Percentiles rank a stretch among this genome's conserved stretches.
Evolutionary conservation across 352 stramenopile genomes (phyloP).

Genomic region (Pythium oligandrum): DNA sequence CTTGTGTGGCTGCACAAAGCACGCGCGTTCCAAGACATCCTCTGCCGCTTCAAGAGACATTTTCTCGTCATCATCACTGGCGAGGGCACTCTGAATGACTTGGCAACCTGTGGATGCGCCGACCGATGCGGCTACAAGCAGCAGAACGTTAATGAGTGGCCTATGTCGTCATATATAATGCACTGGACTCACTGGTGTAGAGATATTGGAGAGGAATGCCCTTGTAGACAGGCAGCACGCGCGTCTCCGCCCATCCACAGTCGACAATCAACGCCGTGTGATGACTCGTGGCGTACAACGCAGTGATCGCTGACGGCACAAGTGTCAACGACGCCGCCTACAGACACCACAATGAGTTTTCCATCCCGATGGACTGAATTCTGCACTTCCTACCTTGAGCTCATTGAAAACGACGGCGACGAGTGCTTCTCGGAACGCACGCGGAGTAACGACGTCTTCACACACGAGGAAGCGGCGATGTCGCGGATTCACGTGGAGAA

Average conservation of each 20-base stretch:
- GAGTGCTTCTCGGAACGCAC: constrained; percentile 56
- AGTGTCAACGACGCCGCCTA: constrained; percentile 55
- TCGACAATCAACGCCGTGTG: constrained; percentile 78
- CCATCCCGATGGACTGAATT: neutral
- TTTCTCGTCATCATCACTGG: neutral
- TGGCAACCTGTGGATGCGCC: constrained; percentile 16
- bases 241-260: constrained; percentile 69
- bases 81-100: constrained; percentile 14
- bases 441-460: constrained; percentile 68
- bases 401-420: constrained; percentile 55
- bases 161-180: too few species aligned
- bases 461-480: constrained; percentile 73
- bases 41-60: constrained; percentile 17
- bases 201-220: constrained; percentile 68
- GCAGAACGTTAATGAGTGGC: too few species aligned
- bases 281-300: constrained; percentile 68
- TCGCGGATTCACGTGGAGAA: constrained; percentile 67
- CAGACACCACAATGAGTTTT: neutral
- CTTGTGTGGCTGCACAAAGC: constrained; percentile 54
- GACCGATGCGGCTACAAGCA: constrained; percentile 32
- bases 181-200: constrained; percentile 32
- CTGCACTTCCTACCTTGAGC: constrained; percentile 34
- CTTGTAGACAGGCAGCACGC: constrained; percentile 76
- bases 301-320: constrained; percentile 55
- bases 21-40: constrained; percentile 69